Evolutionary conservation across 2,329 filamentous ascomycete genomes (phyloP).

Genomic region (Leptographium lundbergii): DNA sequence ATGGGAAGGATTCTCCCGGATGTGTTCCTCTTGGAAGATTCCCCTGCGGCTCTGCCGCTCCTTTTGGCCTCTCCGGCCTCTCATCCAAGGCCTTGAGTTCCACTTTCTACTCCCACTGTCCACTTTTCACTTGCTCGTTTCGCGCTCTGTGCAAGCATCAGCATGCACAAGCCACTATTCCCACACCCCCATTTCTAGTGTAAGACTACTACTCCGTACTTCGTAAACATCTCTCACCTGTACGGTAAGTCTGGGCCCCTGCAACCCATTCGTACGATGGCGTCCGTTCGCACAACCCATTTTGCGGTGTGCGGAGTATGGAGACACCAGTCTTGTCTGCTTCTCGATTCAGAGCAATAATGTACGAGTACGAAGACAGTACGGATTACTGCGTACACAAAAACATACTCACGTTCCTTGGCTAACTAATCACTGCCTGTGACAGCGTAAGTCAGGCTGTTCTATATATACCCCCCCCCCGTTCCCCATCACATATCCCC

Average conservation of each 20-base stretch:
- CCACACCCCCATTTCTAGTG: neutral
- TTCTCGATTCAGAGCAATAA: neutral
- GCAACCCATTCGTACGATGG: neutral
- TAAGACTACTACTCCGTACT: neutral
- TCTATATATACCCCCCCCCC: neutral
- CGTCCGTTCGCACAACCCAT: neutral
- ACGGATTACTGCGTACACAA: neutral
- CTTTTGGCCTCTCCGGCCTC: neutral
- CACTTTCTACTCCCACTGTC: neutral
- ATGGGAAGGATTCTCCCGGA: neutral
- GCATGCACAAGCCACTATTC: neutral
- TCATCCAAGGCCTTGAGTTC: neutral
- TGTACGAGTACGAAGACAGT: neutral
- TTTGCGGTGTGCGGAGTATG: conserved; percentile 1
- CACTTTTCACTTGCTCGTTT: neutral
- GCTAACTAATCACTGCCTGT: neutral
- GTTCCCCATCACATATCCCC: neutral
- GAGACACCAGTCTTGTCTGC: neutral
- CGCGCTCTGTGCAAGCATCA: neutral
- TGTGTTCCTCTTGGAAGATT: neutral
- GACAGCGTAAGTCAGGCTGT: neutral
- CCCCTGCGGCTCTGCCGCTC: neutral
- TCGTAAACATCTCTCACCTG: neutral
- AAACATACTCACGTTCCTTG: neutral
- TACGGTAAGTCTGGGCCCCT: neutral